Conservation (phyloP, 2,329 filamentous ascomycete genomes). For the Remersonia thermophila region DNA sequence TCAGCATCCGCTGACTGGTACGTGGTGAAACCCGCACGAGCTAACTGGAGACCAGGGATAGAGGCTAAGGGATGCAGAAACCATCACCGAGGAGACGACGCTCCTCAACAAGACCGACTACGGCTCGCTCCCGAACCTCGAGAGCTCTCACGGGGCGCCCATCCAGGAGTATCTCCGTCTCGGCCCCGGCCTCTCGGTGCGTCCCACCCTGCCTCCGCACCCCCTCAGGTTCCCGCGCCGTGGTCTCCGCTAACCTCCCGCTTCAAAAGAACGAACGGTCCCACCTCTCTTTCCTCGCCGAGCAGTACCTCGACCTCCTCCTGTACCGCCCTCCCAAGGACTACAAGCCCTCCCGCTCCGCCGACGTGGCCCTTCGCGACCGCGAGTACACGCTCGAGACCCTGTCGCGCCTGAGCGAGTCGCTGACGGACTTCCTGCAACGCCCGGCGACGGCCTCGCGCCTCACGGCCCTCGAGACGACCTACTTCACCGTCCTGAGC, state of each 20-base stretch:
- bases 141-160: slow-evolving; percentile 25
- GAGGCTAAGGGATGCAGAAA: slow-evolving; percentile 21
- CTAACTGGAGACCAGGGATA: too few species aligned
- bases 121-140: slow-evolving; percentile 37
- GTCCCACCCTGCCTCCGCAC: slow-evolving; percentile 7
- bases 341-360: slow-evolving; percentile 34
- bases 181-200: slow-evolving; percentile 40
- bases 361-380: slow-evolving; percentile 28
- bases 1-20: slow-evolving; percentile 35
- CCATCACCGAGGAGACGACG: slow-evolving; percentile 26
- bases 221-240: too few species aligned
- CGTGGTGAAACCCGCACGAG: too few species aligned
- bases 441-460: slow-evolving; percentile 11
- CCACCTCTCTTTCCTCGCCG: slow-evolving; percentile 36
- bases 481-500: slow-evolving; percentile 32
- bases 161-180: slow-evolving; percentile 35
- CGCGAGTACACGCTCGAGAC: slow-evolving; percentile 32
- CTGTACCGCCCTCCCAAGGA: slow-evolving; percentile 35
- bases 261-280: slow-evolving; percentile 32
- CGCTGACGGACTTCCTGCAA: slow-evolving; percentile 29
- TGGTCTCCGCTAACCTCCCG: not conserved
- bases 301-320: slow-evolving; percentile 40
- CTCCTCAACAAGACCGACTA: slow-evolving; percentile 39
- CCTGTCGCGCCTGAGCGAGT: slow-evolving; percentile 30
- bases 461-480: slow-evolving; percentile 31